A percentile compares a stretch with the other conserved stretches of the same genome.
Conservation (phyloP, 2,329 filamentous ascomycete species). For the Diaporthe sp. region DNA sequence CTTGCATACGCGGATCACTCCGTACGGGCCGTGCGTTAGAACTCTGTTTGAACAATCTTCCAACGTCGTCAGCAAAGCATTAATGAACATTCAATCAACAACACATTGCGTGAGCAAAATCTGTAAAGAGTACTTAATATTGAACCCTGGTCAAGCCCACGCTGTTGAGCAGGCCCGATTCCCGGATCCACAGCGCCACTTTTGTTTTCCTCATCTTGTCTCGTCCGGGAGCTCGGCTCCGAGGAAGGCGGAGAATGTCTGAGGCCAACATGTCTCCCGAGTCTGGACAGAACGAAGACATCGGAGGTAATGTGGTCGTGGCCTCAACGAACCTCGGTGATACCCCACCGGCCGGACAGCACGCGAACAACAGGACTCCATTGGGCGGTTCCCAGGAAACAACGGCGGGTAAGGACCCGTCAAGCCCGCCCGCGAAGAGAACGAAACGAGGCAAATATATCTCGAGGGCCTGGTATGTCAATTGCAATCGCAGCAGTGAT, state of each 20-base stretch:
- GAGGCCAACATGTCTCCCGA: background rate
- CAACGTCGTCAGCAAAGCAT: background rate
- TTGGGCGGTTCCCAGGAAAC: background rate
- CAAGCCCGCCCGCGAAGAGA: conserved; percentile 32
- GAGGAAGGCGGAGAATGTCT: background rate
- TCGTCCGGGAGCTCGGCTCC: background rate
- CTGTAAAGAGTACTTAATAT: background rate
- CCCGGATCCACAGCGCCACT: background rate
- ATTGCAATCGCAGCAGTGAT: background rate
- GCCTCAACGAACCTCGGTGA: background rate
- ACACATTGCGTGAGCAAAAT: background rate
- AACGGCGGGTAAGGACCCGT: background rate
- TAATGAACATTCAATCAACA: background rate
- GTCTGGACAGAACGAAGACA: background rate
- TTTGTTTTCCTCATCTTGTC: background rate
- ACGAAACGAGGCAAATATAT: conserved; percentile 37
- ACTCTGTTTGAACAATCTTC: background rate
- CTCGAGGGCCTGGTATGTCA: conserved; percentile 36
- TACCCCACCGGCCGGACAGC: background rate
- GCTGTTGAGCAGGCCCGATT: background rate
- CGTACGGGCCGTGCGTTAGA: background rate
- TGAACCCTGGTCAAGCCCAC: background rate
- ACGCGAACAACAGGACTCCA: background rate
- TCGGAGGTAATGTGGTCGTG: conserved; percentile 1
- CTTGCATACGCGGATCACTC: background rate